These are phyloP conservation scores for Penicillium sp. DNA, from an alignment of 2,329 filamentous ascomycete species.

Conservation along the genomic window DNA sequence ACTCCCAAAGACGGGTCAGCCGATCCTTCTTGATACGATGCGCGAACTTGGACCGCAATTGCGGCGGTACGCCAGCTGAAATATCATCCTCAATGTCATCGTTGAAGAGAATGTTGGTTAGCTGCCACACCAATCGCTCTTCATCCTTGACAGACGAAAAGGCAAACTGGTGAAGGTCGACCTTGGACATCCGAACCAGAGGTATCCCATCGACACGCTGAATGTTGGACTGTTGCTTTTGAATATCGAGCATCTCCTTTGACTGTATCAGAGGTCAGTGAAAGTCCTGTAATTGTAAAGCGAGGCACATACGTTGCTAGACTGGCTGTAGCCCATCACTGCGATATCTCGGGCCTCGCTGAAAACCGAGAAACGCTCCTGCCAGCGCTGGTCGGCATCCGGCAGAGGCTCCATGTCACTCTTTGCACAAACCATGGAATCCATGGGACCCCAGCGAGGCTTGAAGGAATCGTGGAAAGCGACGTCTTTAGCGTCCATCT, in stretches of 20 bases:
- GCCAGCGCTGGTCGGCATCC: conserved; percentile 43
- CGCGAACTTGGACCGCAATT: conserved; percentile 37
- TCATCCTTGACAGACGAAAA: conserved; percentile 28
- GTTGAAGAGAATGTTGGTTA: conserved; percentile 84
- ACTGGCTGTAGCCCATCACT: conserved; percentile 24
- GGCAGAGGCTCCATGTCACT: conserved; percentile 31
- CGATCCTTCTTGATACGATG: conserved; percentile 48
- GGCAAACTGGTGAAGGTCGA: conserved; percentile 33
- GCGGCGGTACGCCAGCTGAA: conserved; percentile 38
- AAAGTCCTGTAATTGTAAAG: no score
- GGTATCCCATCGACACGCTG: conserved; percentile 56
- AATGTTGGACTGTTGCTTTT: conserved; percentile 41
- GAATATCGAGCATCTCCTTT: conserved; percentile 31
- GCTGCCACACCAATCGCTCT: conserved; percentile 65
- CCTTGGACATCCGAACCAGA: conserved; percentile 39
- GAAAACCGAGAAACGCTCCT: conserved; percentile 48
- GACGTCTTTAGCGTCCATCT: conserved; percentile 60
- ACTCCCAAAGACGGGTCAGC: conserved; percentile 41
- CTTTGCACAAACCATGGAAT: conserved; percentile 63
- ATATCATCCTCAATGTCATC: conserved; percentile 49
- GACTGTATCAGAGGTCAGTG: conserved; percentile 14
- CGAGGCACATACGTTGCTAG: conserved; percentile 18
- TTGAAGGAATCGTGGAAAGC: conserved; percentile 69
- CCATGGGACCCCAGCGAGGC: conserved; percentile 71
- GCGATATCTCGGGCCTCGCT: conserved; percentile 33